These are phyloP conservation scores for Pseudoturritis turrita DNA, from an alignment of 345 rosid species.

Conservation along the genomic window DNA sequence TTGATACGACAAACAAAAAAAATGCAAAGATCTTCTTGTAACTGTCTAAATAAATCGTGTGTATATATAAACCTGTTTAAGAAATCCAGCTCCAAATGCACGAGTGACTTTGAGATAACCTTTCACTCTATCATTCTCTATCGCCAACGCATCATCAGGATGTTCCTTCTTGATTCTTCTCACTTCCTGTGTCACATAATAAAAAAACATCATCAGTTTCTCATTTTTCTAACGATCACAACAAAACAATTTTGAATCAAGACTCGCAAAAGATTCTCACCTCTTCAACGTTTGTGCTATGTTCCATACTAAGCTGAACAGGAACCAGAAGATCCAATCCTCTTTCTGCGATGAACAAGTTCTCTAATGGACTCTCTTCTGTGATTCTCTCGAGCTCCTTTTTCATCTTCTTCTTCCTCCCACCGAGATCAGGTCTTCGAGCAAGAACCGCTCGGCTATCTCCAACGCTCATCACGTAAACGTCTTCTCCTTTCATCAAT, in stretches of 20 bases:
- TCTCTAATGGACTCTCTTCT: conserved; percentile 28
- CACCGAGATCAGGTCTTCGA: conserved; percentile 38
- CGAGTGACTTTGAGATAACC: conserved; percentile 93
- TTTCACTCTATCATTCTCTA: conserved; percentile 74
- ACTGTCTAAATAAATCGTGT: background rate
- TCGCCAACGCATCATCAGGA: conserved; percentile 59
- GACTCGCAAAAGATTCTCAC: conserved; percentile 14
- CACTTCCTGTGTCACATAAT: conserved; percentile 53
- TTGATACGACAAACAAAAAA: background rate
- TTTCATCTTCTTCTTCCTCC: conserved; percentile 27
- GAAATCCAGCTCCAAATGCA: conserved; percentile 92
- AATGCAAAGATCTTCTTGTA: background rate
- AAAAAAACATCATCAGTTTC: background rate
- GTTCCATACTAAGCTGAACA: conserved; percentile 76
- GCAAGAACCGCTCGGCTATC: conserved; percentile 88
- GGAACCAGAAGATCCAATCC: conserved; percentile 38
- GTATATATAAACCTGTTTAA: conserved; percentile 68
- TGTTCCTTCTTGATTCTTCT: conserved; percentile 72
- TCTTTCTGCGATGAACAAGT: conserved; percentile 19
- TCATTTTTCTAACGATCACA: background rate
- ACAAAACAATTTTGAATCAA: background rate
- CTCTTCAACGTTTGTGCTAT: conserved; percentile 74
- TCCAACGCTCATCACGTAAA: conserved; percentile 94
- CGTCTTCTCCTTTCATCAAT: conserved; percentile 89
- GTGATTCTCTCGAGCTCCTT: conserved; percentile 42